Evolutionary conservation across 2,329 filamentous ascomycete species (phyloP).

Genomic region (Pezicula neosporulosa): DNA sequence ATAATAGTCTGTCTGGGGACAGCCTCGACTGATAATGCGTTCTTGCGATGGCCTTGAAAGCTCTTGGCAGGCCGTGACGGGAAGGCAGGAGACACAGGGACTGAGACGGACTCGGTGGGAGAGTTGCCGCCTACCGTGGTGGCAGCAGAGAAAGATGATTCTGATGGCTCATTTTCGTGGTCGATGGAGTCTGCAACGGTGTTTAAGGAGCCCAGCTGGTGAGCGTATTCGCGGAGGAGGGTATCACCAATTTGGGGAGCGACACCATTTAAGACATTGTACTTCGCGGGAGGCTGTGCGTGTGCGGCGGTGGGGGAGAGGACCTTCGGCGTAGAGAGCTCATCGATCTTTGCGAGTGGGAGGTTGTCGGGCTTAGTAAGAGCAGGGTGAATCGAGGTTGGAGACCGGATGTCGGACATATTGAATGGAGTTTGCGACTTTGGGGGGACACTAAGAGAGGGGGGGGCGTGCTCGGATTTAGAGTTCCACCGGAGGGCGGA

Average conservation of each 20-base stretch:
- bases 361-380: conserved; percentile 35
- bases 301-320: conserved; percentile 1
- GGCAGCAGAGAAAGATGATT: conserved; percentile 23
- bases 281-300: conserved; percentile 15
- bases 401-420: conserved; percentile 41
- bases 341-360: conserved; percentile 20
- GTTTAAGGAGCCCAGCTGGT: conserved; percentile 37
- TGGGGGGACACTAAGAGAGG: neutral
- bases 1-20: conserved; percentile 77
- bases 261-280: conserved; percentile 22
- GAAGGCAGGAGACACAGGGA: conserved; percentile 24
- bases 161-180: conserved; percentile 21
- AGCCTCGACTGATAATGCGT: conserved; percentile 30
- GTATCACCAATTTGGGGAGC: conserved; percentile 31
- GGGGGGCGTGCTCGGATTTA: neutral
- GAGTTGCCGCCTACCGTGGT: conserved; percentile 24
- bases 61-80: conserved; percentile 11
- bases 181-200: conserved; percentile 28
- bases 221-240: conserved; percentile 38
- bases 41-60: conserved; percentile 24
- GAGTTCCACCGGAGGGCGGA: neutral
- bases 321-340: conserved; percentile 13
- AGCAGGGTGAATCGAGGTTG: conserved; percentile 47
- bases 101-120: conserved; percentile 18
- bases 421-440: conserved; percentile 18